Evolutionary conservation across 495 filamentous ascomycete genomes (phyloP), one percentile per base, ranked within the genome.

Genomic region (Haplographium delicatum): DNA sequence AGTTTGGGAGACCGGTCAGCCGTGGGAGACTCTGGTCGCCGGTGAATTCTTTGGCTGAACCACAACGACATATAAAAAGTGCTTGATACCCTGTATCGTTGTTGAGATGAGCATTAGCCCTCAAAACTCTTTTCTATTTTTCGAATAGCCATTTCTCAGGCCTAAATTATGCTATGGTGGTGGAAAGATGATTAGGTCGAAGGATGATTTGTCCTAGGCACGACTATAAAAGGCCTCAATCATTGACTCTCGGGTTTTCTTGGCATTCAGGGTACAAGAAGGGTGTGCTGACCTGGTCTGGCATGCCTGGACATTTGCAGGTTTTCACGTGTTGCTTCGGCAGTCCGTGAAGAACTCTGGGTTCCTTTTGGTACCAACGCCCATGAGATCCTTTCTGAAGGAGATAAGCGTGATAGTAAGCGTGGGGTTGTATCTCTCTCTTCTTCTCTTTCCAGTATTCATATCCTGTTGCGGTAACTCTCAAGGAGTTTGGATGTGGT

Each of bases 1-100:
- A 55, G 81, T 81, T 27, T 86, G 84, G 84, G 68, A 76, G 51
- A 81, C 79, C 26, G 71, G 76, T 45, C 70, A 68, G 54, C 69
- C 78, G 34, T 85, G 81, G 80, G 82, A 83, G 65, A 78, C 76
- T 38, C 61, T 86, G 47, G 75, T 79, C 25, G 68, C 70, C 53
- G 82, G 79, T 25, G 82, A 84, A 60, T 86, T 84, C 53, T 81
- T 86, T 56, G 82, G 81, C n/a, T 81, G 46, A 56, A 35, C 18
- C 35, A 33, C 20, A 16, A 5, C 24, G 11, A 44, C 31, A 15
- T n/a, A 33, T 47, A n/a, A n/a, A n/a, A n/a, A n/a, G n/a, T n/a
- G n/a, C n/a, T n/a, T n/a, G n/a, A n/a, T n/a, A n/a, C n/a, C n/a
- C n/a, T n/a, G n/a, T n/a, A n/a, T n/a, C n/a, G n/a, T n/a, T n/a